Evolutionary conservation across 768 basidiomycete genomes (phyloP), one percentile per base, ranked within the genome.

Genomic region (Wakefieldia striispora): DNA sequence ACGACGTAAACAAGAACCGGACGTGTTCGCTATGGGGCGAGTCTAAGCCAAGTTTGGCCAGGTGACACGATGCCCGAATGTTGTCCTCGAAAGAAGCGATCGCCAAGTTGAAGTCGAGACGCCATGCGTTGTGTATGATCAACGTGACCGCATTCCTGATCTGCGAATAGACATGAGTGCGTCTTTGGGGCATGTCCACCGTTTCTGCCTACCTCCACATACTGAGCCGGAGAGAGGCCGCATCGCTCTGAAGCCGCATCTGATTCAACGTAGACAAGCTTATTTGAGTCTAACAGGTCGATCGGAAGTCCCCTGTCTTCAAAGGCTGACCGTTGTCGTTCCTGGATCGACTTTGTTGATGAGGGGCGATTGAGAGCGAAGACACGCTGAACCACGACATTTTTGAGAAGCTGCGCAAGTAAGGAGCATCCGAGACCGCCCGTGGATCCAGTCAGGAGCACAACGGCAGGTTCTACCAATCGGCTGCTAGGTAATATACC

Each of bases 401-500:
- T 58, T 6, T 44, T 26, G 10, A 71, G 44, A 8, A 75, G 64
- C 7, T 56, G 49, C 0, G 57, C 60, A 7, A 74, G 66, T 3
- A 74, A 48, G 40, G 71, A 63, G 1, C 70, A 67, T 12, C 75
- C 75, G 3, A 76, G 61, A n/a, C 61, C 65, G 3, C 74, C 74
- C 1, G 75, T 76, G 5, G 67, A 63, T 9, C 74, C 74, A 0
- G 74, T 76, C 27, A 76, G 51, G 8, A 73, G 54, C 1, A 76
- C 67, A 0, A 68, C 67, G 0, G 56, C 57, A 12, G 46, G 40
- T 14, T 57, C 53, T 12, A 36, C 33, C 12, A 11, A 16, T 14
- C n/a, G n/a, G n/a, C n/a, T n/a, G n/a, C n/a, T n/a, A n/a, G n/a
- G n/a, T n/a, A n/a, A n/a, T n/a, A n/a, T n/a, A n/a, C n/a, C n/a